These are phyloP conservation scores for Colletotrichum horii DNA, from an alignment of 2,329 filamentous ascomycete species.

Conservation along the genomic window DNA sequence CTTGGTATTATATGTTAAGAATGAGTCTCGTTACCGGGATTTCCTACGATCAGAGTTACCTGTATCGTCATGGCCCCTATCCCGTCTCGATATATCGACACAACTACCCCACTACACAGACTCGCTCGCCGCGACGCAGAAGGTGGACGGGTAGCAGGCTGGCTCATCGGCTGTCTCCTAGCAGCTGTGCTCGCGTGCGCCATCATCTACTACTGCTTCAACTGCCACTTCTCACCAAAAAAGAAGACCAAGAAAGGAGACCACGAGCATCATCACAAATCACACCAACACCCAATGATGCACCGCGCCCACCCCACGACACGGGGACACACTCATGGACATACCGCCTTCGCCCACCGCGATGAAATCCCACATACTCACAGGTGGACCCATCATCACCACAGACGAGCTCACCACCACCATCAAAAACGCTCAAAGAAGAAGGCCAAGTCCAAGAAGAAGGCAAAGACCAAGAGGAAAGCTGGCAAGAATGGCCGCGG, in stretches of 20 bases:
- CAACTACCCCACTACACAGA: background rate
- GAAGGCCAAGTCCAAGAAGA: background rate
- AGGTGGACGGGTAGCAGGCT: background rate
- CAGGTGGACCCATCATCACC: slow-evolving; percentile 4
- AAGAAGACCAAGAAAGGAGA: background rate
- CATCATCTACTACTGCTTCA: slow-evolving; percentile 8
- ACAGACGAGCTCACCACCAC: background rate
- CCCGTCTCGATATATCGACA: background rate
- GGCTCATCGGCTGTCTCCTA: slow-evolving; percentile 15
- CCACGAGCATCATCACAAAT: background rate
- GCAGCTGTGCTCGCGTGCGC: background rate
- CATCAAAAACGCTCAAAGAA: background rate
- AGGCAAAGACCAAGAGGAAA: background rate
- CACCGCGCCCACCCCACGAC: background rate
- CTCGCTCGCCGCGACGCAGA: background rate
- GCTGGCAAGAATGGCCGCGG: background rate
- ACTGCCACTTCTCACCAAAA: background rate
- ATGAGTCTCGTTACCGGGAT: background rate
- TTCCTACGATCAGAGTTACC: background rate
- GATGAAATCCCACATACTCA: background rate
- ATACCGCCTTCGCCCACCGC: background rate
- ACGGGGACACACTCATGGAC: background rate
- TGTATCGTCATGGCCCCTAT: background rate
- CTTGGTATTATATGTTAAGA: no score
- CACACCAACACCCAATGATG: background rate